Evolutionary conservation across 1,284 basidiomycete genomes (phyloP).

Genomic region (Anthracocystis panici-leucophaei): DNA sequence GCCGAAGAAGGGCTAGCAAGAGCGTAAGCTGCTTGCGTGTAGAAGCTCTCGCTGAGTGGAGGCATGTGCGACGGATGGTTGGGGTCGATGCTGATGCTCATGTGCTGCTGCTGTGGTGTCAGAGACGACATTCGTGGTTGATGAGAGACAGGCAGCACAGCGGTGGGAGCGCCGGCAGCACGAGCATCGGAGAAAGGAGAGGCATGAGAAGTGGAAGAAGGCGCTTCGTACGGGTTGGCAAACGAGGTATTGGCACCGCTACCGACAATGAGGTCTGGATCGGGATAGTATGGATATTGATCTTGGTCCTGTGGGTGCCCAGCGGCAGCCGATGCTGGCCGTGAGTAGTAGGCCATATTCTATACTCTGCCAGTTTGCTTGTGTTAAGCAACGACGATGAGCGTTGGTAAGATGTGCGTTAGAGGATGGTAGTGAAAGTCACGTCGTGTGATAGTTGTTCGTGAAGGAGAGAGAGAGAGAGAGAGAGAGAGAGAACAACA

Average conservation of each 20-base stretch:
- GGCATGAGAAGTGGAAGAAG: slow-evolving; percentile 12
- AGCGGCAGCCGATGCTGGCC: slow-evolving; percentile 35
- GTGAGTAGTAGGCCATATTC: slow-evolving; percentile 30
- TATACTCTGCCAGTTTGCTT: no score
- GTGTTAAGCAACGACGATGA: no score
- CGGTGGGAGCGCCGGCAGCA: slow-evolving; percentile 12
- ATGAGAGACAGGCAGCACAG: slow-evolving; percentile 27
- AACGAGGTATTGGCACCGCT: slow-evolving; percentile 30
- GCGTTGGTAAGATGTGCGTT: background rate
- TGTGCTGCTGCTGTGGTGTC: slow-evolving; percentile 25
- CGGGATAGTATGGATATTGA: slow-evolving; percentile 49
- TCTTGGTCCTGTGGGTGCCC: slow-evolving; percentile 31
- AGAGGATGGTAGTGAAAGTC: background rate
- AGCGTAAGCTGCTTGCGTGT: slow-evolving; percentile 58
- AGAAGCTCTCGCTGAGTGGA: slow-evolving; percentile 62
- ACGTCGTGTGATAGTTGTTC: background rate
- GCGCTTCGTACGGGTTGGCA: slow-evolving; percentile 33
- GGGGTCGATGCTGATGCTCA: slow-evolving; percentile 41
- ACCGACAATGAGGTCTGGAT: slow-evolving; percentile 38
- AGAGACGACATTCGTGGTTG: slow-evolving; percentile 22
- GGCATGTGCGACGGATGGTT: slow-evolving; percentile 26
- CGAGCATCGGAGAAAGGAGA: slow-evolving; percentile 35
- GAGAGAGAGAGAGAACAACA: background rate
- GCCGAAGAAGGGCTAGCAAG: slow-evolving; percentile 29
- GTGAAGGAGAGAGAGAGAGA: background rate